Percentiles rank a stretch among this genome's conserved stretches.
phyloP scores from a whole-genome alignment of 1,284 basidiomycete genomes.

The Irpex lacteus region DNA sequence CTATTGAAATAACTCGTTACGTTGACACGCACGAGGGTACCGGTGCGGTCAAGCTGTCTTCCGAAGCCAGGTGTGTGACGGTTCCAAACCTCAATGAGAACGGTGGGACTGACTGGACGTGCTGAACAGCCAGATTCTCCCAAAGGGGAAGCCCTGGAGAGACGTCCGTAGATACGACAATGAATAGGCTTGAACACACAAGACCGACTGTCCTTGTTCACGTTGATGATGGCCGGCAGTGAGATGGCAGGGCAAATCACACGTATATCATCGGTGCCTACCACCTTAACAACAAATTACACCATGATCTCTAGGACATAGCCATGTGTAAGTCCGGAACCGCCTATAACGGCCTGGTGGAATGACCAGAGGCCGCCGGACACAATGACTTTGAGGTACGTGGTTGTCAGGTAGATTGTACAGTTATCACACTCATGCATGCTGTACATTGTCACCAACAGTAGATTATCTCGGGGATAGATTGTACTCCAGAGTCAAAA shows the following conservation, averaged over 20 bases:
- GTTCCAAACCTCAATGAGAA: neutral
- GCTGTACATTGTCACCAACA: neutral
- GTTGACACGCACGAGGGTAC: slow-evolving; percentile 54
- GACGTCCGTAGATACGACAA: slow-evolving; percentile 32
- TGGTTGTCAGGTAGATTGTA: neutral
- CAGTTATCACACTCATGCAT: neutral
- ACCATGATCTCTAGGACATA: neutral
- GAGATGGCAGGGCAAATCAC: neutral
- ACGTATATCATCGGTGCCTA: neutral
- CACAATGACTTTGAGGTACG: neutral
- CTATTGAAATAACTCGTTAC: slow-evolving; percentile 68
- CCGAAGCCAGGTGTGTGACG: slow-evolving; percentile 38
- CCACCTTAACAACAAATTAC: neutral
- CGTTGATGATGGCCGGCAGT: neutral
- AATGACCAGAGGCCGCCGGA: neutral
- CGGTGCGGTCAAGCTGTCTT: slow-evolving; percentile 61
- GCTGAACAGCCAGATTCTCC: slow-evolving; percentile 34
- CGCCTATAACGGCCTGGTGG: neutral
- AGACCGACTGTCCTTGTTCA: neutral
- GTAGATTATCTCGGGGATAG: neutral
- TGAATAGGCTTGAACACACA: neutral
- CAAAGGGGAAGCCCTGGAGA: slow-evolving; percentile 52
- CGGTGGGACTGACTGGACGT: neutral
- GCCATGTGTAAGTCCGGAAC: neutral
- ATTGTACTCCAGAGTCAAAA: neutral